Evolutionary conservation across 1,284 basidiomycete species (phyloP), one percentile per base, ranked within the genome.

Genomic region (Ganoderma lucidum): DNA sequence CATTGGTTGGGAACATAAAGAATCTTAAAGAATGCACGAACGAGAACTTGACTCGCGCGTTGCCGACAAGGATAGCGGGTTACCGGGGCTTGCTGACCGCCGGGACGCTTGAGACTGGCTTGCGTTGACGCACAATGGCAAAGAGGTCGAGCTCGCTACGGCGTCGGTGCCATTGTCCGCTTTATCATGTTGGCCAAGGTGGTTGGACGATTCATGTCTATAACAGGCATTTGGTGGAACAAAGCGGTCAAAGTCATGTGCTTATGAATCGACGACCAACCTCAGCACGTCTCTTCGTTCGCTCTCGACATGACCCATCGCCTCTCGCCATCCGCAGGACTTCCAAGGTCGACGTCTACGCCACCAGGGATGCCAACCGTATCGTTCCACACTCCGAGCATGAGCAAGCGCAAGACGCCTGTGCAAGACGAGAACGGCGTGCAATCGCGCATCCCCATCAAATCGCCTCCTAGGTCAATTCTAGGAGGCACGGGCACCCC

Each of bases 351-450:
- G 63, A 30, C 63, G 39, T 63, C 63, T 60, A 58, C n/a, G 59
- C 53, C 65, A 59, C 69, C 69, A 59, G 65, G 39, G 10, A 71
- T 71, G 68, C 67, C 53, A 58, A 63, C 65, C 60, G 19, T 65
- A 51, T 65, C 65, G 10, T 41, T 67, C 35, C 28, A 35, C 61
- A 39, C 42, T 30, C 51, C 35, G 48, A 69, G 64, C 55, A 72
- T 53, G 53, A 69, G 62, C 55, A 72, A 60, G 45, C 71, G 68
- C 64, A 72, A 51, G 66, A 58, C 65, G 62, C 51, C 65, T 59
- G 62, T 66, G 42, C 66, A 64, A 51, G 68, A 68, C 58, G 64
- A 72, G 66, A 68, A 72, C 58, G 66, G 61, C 53, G 51, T 55
- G 56, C 62, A 55, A 14, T 64, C 68, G 30, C 62, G 51, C 12